These are phyloP conservation scores for Agastache rugosa DNA, from an alignment of 257 asterid genomes.

Conservation along the genomic window DNA sequence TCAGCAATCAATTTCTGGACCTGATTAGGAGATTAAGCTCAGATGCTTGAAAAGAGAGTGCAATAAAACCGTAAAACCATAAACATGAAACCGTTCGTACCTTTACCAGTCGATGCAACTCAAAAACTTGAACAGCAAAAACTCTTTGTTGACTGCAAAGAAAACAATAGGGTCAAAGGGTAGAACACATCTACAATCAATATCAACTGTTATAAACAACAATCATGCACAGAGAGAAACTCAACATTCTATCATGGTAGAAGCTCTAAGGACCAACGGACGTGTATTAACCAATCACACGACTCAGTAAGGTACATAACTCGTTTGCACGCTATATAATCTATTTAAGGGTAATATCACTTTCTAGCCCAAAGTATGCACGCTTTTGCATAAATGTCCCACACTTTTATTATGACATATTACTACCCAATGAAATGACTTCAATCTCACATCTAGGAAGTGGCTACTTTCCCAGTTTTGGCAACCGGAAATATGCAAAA, in stretches of 20 bases:
- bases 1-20: conserved; percentile 78
- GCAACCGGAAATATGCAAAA: background rate
- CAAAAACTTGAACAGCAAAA: conserved; percentile 89
- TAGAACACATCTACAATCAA: conserved; percentile 7
- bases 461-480: background rate
- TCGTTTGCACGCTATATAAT: background rate
- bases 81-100: conserved; percentile 38
- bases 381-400: background rate
- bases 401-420: background rate
- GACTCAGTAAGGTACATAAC: background rate
- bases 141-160: conserved; percentile 81
- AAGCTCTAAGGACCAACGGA: no score
- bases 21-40: conserved; percentile 43
- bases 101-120: conserved; percentile 89
- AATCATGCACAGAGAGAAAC: background rate
- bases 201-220: background rate
- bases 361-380: background rate
- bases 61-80: background rate
- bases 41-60: background rate
- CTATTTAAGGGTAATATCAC: background rate
- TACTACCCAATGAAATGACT: background rate
- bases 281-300: background rate
- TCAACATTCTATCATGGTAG: no score
- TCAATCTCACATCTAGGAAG: background rate
- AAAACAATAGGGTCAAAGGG: conserved; percentile 8